Base-by-base conservation (phyloP, 2,329 filamentous ascomycete species). In the Ophiosphaerella herpotricha region DNA sequence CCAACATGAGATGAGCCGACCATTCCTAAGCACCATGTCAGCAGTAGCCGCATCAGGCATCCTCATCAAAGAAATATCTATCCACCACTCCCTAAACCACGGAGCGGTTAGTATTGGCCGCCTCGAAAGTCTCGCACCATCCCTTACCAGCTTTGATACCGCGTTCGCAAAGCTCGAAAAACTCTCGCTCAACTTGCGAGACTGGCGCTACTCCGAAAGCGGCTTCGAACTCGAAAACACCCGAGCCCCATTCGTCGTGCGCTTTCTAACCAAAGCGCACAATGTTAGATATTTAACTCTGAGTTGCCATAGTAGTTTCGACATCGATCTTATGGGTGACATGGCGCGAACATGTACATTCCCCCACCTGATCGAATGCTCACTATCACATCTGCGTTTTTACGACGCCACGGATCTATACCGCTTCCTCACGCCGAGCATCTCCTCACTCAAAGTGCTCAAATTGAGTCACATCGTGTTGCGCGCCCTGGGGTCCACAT, bases 1-100 rank as follows among this genome's bases (percentile, higher is more conserved):
- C 35, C 62, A 64, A 38, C 60, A 60, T n/a, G 65, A 68, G 23
- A 67, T 66, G 61, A 61, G 58, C 6, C 50, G 64, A 7, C 65
- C 65, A 1, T 68, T 67, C n/a, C 54, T 68, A 2, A 52, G 48
- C 5, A 64, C 60, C 16, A 55, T 68, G 48, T 21, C 44, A 13
- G 63, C 64, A 1, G 54, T 68, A 11, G 55, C 55, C 9, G 40
- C 40, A 9, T 54, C 55, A 8, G 47, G 45, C 9, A 24, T 61
- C n/a, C 34, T 12, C 5, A 44, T 64, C 18, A 37, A 38, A 8
- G 14, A 29, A 3, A 64, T 66, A 8, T 31, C 14, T 3, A 39
- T 53, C 0, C 38, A 54, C 29, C 13, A 32, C 9, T 9, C 34
- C 7, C 42, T 35, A 13, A 21, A 38, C 23, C 40, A 54, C 16